Conservation (phyloP, 2,329 filamentous ascomycete species). For the Colletotrichum liriopes region DNA sequence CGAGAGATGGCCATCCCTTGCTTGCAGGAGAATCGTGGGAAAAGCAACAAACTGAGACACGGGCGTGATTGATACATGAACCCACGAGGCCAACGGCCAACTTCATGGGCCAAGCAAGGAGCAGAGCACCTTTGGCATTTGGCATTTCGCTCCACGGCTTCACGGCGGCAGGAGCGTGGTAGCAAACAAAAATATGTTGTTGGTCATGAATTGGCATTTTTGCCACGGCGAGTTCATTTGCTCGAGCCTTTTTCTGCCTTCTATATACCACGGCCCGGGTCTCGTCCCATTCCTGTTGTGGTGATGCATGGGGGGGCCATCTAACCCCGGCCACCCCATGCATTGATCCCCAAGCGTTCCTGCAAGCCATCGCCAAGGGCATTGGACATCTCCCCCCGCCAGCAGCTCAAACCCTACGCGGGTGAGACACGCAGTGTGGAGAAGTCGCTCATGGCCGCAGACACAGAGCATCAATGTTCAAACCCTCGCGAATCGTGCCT, state of each 20-base stretch:
- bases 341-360: slow-evolving; percentile 13
- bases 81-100: slow-evolving; percentile 38
- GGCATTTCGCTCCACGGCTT: too few species aligned
- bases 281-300: slow-evolving; percentile 9
- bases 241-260: slow-evolving; percentile 33
- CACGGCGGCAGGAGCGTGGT: not conserved
- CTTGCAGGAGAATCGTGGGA: not conserved
- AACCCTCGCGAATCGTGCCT: not conserved
- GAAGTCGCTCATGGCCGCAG: slow-evolving; percentile 13
- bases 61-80: slow-evolving; percentile 1
- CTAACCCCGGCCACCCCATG: not conserved
- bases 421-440: slow-evolving; percentile 25
- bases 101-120: not conserved
- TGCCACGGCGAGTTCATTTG: slow-evolving; percentile 39
- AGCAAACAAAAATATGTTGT: not conserved
- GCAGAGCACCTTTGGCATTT: too few species aligned
- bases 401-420: slow-evolving; percentile 3
- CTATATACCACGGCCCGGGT: slow-evolving; percentile 31
- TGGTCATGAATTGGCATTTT: slow-evolving; percentile 31
- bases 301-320: not conserved
- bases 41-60: slow-evolving; percentile 25
- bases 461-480: not conserved
- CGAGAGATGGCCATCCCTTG: slow-evolving; percentile 11
- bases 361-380: slow-evolving; percentile 13
- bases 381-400: not conserved